phyloP scores from a whole-genome alignment of 495 filamentous ascomycete species.

The Friedmanniomyces endolithicus region DNA sequence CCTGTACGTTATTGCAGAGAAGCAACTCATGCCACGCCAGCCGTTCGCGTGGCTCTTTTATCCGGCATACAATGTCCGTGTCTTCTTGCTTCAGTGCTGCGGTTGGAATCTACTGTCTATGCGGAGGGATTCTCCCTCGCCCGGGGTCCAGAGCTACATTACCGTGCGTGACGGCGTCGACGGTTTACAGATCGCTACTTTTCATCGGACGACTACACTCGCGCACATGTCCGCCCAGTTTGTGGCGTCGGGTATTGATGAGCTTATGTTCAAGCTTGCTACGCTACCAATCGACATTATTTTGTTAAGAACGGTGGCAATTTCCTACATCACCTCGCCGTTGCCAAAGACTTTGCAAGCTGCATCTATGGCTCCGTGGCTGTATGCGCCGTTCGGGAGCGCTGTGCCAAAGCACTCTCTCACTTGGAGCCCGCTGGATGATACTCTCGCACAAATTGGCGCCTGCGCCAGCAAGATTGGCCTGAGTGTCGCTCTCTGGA shows the following conservation, averaged over 20 bases:
- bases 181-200: background rate
- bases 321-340: background rate
- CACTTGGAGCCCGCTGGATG: background rate
- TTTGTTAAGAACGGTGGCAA: constrained; percentile 3
- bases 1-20: background rate
- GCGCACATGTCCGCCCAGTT: background rate
- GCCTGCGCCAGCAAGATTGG: constrained; percentile 10
- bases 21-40: background rate
- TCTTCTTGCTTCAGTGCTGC: background rate
- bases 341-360: background rate
- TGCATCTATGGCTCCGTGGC: background rate
- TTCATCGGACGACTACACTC: constrained; percentile 2
- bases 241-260: background rate
- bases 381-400: background rate
- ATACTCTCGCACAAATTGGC: no score
- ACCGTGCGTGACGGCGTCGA: background rate
- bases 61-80: background rate
- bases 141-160: background rate
- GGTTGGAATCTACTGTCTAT: background rate
- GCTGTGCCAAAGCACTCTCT: background rate
- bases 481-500: constrained; percentile 4
- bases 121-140: no score
- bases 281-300: constrained; percentile 4
- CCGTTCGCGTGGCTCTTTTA: background rate
- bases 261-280: background rate